These are phyloP conservation scores for Zea mays DNA, from an alignment of 176 grass and related monocot species.

Conservation along the genomic window Zm-B73-REFERENCE-NAM-5.0 NC_050099.1:219072501-219073000, in stretches of 20 bases:
- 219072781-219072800: background rate
- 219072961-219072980: background rate
- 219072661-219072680: conserved; percentile 55
- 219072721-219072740: background rate
- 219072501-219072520: conserved; percentile 61
- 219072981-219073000: no score
- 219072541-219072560: background rate
- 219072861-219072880: conserved; percentile 8
- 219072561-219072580: background rate
- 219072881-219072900: background rate
- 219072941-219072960: background rate
- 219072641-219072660: conserved; percentile 42
- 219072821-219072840: conserved; percentile 9
- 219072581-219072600: no score
- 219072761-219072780: background rate
- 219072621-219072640: conserved; percentile 30
- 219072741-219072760: background rate
- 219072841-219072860: background rate
- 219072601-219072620: background rate
- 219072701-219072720: conserved; percentile 59
- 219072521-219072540: conserved; percentile 60
- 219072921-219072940: background rate
- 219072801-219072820: conserved; percentile 10
- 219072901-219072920: background rate
- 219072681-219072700: conserved; percentile 79